Evolutionary conservation across 176 grass and related monocot species (phyloP), one percentile per base, ranked within the genome.

Genomic region (Rhynchospora pubera): DNA sequence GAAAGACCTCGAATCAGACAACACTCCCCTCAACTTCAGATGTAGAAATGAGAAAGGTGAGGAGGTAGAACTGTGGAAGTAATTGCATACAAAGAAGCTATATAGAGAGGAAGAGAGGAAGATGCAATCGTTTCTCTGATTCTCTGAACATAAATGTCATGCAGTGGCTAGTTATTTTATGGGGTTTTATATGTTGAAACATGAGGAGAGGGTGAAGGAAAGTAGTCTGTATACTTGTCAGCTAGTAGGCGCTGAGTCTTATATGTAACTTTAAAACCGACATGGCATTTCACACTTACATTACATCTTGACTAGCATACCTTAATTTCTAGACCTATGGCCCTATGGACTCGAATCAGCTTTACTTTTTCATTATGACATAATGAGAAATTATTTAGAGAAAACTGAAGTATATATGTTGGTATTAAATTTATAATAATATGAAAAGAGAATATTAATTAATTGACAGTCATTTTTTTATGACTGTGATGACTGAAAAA

Each of bases 1-100:
- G 87, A 85, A 78, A 81, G 94, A 88, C 87, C 86, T 98, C 95
- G 85, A 84, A 92, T 87, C 92, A 94, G 92, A 93, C 95, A 78
- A 89, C 95, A 88, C 86, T 90, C 95, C 95, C 95, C 95, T 92
- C 90, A 98, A 98, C 95, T 88, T n/a, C 18, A 18, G 52, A 4
- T 56, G 53, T 11, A 4, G 70, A 78, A 19, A 18, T 71, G 57
- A 5, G 22, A 64, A 22, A 9, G 39, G 21, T 14, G 9, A 2
- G 32, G n/a, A 72, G 23, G 50, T 26, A 28, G 19, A 58, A 16
- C n/a, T n/a, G 58, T 24, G 6, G 39, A 58, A 16, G 58, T 24
- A n/a, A n/a, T 47, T 24, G 62, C 79, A 62, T 23, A 44, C 16
- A 51, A 77, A 3, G 48, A 65, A 78, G 59, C 79, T 12, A n/a